These are phyloP conservation scores for Yarrowia alimentaria DNA, from an alignment of 805 yeast species.

Conservation along the genomic window DNA sequence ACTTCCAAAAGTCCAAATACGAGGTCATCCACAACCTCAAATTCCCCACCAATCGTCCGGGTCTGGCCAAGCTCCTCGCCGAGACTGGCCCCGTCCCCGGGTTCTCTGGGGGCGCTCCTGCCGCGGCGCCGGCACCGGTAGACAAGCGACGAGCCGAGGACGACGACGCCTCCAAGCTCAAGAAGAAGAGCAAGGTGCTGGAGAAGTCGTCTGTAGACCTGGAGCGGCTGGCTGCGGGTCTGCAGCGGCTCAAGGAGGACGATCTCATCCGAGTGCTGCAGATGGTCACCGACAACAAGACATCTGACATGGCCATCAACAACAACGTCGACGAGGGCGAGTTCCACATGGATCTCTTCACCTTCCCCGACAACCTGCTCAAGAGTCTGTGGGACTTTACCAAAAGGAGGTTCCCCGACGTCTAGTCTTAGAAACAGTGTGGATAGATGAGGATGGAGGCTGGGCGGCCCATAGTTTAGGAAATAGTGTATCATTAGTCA, in stretches of 20 bases:
- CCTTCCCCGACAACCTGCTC: conserved; percentile 85
- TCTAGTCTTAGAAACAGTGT: too few species aligned
- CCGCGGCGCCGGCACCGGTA: conserved; percentile 20
- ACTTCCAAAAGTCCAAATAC: conserved; percentile 75
- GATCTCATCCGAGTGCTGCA: conserved; percentile 93
- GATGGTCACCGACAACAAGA: conserved; percentile 94
- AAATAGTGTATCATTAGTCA: too few species aligned
- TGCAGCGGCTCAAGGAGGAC: conserved; percentile 85
- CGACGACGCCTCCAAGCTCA: conserved; percentile 33
- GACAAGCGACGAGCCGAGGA: conserved; percentile 44
- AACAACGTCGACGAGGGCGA: conserved; percentile 97
- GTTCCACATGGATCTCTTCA: conserved; percentile 91
- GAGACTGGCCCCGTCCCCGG: conserved; percentile 84
- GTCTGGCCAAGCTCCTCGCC: conserved; percentile 64
- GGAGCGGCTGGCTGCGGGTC: conserved; percentile 85
- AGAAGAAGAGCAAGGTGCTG: conserved; percentile 43
- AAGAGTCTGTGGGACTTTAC: conserved; percentile 92
- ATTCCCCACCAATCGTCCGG: conserved; percentile 74
- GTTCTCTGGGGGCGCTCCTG: conserved; percentile 32
- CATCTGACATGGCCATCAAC: conserved; percentile 92
- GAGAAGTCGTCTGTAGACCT: conserved; percentile 69
- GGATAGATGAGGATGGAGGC: too few species aligned
- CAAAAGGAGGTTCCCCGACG: conserved; percentile 12
- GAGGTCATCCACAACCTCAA: conserved; percentile 72
- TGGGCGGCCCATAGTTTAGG: too few species aligned